phyloP scores from a whole-genome alignment of 331 rosid genomes.

The Phaseolus coccineus region DNA sequence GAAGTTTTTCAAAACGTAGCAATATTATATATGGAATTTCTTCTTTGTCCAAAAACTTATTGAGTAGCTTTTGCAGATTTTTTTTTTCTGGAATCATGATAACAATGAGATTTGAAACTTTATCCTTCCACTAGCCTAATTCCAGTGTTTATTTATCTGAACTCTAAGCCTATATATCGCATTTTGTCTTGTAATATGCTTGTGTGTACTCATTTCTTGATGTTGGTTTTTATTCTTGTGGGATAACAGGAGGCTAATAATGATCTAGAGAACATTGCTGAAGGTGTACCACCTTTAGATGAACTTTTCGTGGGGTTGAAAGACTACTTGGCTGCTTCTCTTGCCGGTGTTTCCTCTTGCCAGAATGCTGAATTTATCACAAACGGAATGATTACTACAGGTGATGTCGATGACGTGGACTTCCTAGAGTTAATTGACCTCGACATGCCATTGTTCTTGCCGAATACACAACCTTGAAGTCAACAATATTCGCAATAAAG shows the following conservation, averaged over 20 bases:
- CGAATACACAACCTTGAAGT: slow-evolving; percentile 5
- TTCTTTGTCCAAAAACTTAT: not conserved
- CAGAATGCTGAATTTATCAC: slow-evolving; percentile 19
- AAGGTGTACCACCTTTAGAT: slow-evolving; percentile 15
- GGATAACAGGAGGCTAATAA: slow-evolving; percentile 18
- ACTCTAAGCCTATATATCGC: not conserved
- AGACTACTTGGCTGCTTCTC: slow-evolving; percentile 8
- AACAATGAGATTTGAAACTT: not conserved
- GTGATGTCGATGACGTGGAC: not conserved
- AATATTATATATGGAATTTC: not conserved
- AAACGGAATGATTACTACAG: slow-evolving; percentile 24
- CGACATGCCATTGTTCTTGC: slow-evolving; percentile 39
- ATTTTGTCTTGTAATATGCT: slow-evolving; percentile 11
- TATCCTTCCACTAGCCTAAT: not conserved
- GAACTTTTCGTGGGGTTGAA: slow-evolving; percentile 51
- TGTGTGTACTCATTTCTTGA: not conserved
- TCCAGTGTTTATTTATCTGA: slow-evolving; percentile 6
- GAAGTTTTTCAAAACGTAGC: too few species aligned
- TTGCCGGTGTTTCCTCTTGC: slow-evolving; percentile 25
- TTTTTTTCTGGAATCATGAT: not conserved
- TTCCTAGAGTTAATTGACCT: slow-evolving; percentile 42
- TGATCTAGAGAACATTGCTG: slow-evolving; percentile 10
- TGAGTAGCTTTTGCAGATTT: not conserved
- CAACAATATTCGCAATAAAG: not conserved
- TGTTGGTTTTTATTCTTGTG: not conserved